Base-by-base conservation (phyloP, 129 eudicot species). In the Apium graveolens region DNA sequence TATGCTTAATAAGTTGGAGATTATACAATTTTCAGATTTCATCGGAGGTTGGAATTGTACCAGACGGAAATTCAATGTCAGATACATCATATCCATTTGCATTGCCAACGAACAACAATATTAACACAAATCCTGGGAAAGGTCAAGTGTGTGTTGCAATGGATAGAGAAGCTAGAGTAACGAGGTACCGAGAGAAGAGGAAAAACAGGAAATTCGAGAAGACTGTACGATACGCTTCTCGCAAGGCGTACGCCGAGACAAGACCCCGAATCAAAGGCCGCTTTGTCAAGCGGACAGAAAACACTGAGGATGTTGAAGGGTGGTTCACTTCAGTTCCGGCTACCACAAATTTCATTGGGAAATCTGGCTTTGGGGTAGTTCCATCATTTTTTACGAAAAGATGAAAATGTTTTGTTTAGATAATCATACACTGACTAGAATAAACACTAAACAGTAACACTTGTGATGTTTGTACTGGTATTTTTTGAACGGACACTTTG, bases 261-360 rank as follows among this genome's bases (percentile, higher is more conserved):
- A 79, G 97, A 72, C 98, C 97, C 5, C 84, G 98, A 79, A 85
- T 93, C 80, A 93, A 90, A 76, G 98, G 98, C 74, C 86, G 98
- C 32, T 93, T 93, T 77, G 97, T 89, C 2, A 93, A 90, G 77
- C 87, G 90, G 43, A 62, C 85, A 1, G 90, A 86, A 32, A 21
- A 43, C 11, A 69, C 21, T 2, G 26, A 74, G 11, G 35, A 74
- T 34, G 86, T 80, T 35, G 55, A 79, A 1, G 11, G 78, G 63
- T 84, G 91, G 75, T 87, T 85, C 73, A 73, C 79, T 48, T 45
- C 85, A 35, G 82, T 76, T 43, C 73, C 83, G 26, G 55, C 63
- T 34, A n/a, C 63, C 27, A 38, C 34, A 75, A 27, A 29, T 74
- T 74, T 17, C 24, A 62, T 78, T 12, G 78, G 78, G 32, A 88